Conservation (phyloP, 148 eudicot species). For the Dysphania ambrosioides region DNA sequence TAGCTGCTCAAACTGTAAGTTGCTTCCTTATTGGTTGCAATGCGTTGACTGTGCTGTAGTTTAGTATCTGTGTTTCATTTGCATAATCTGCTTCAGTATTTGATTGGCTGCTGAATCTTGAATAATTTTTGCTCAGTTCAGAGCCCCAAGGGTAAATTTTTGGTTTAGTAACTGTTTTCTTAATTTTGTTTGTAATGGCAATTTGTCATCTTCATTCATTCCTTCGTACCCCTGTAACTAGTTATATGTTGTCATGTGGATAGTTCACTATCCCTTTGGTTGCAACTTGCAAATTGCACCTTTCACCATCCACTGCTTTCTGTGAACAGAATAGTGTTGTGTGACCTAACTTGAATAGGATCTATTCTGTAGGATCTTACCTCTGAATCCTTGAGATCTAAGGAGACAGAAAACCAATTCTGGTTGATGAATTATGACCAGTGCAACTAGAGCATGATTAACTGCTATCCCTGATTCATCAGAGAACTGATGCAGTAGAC, state of each 20-base stretch:
- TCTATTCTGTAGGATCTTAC: no score
- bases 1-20: slow-evolving; percentile 97
- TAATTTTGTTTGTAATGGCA: no score
- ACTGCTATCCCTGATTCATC: no score
- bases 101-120: neutral
- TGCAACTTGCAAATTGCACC: neutral
- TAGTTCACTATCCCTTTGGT: neutral
- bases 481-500: no score
- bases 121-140: neutral
- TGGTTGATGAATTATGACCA: no score
- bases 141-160: neutral
- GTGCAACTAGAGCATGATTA: no score
- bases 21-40: neutral
- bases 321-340: neutral
- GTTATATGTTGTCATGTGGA: neutral
- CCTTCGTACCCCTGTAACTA: neutral
- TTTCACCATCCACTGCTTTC: neutral
- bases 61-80: neutral
- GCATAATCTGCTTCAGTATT: neutral
- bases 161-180: neutral
- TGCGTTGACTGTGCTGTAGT: neutral
- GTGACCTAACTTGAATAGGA: no score
- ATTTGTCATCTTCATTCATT: neutral
- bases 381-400: no score
- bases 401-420: no score